Conservation (phyloP, 306 rosid genomes). For the Erythrophleum fordii region DNA sequence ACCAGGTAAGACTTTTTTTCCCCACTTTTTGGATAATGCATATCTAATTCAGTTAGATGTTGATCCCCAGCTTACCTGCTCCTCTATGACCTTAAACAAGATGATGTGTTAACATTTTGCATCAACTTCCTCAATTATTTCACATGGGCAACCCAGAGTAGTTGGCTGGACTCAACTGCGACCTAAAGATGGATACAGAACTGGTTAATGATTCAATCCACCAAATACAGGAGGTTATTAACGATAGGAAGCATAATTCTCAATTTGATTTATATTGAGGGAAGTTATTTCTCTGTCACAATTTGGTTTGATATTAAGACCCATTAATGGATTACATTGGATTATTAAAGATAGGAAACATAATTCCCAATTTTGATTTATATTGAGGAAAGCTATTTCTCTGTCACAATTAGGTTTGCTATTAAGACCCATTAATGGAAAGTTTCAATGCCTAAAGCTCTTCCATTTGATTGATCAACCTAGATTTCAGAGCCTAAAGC, state of each 20-base stretch:
- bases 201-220: slow-evolving; percentile 33
- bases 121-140: slow-evolving; percentile 35
- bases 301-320: not conserved
- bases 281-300: not conserved
- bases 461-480: slow-evolving; percentile 11
- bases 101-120: slow-evolving; percentile 20
- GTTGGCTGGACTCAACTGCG: slow-evolving; percentile 36
- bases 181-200: slow-evolving; percentile 24
- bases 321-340: no score
- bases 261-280: not conserved
- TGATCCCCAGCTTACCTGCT: slow-evolving; percentile 40
- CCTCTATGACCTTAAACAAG: slow-evolving; percentile 37
- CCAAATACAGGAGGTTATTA: slow-evolving; percentile 22
- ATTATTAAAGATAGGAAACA: not conserved
- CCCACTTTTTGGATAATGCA: slow-evolving; percentile 29
- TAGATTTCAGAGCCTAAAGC: slow-evolving; percentile 36
- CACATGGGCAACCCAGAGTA: slow-evolving; percentile 46
- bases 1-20: slow-evolving; percentile 16
- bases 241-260: not conserved
- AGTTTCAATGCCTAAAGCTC: slow-evolving; percentile 4
- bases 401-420: not conserved
- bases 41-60: slow-evolving; percentile 31
- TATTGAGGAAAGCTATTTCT: slow-evolving; percentile 21
- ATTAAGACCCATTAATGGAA: not conserved
- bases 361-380: not conserved